These are phyloP conservation scores for Candida dajiaensis DNA, from an alignment of 805 yeast genomes.

Conservation along the genomic window DNA sequence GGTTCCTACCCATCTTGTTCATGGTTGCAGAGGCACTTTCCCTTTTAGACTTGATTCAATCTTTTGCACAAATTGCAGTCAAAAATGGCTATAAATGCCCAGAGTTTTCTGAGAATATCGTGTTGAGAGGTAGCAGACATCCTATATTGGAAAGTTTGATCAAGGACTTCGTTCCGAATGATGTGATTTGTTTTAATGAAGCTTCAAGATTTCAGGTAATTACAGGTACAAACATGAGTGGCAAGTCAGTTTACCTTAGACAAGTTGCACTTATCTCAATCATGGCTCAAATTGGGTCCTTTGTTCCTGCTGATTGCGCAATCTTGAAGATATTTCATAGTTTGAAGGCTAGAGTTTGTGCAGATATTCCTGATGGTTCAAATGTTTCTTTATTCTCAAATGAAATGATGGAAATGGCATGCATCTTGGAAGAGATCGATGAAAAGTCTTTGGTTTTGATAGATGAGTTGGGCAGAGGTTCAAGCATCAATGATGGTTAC, in stretches of 20 bases:
- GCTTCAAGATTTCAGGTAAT: constrained; percentile 40
- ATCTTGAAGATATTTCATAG: constrained; percentile 33
- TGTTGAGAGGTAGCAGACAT: constrained; percentile 32
- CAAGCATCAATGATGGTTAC: constrained; percentile 46
- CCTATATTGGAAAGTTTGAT: constrained; percentile 34
- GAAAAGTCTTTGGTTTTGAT: constrained; percentile 34
- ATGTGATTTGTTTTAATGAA: constrained; percentile 28
- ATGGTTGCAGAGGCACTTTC: constrained; percentile 40
- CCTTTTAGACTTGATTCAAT: constrained; percentile 34
- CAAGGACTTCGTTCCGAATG: constrained; percentile 32
- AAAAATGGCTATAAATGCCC: constrained; percentile 29
- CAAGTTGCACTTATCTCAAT: constrained; percentile 44
- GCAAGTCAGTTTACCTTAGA: constrained; percentile 51
- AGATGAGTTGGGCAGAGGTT: constrained; percentile 54
- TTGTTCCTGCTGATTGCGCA: constrained; percentile 41
- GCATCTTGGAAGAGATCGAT: constrained; percentile 32
- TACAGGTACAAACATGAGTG: constrained; percentile 62
- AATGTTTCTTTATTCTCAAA: constrained; percentile 37
- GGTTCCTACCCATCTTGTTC: constrained; percentile 30
- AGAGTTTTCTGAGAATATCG: constrained; percentile 27
- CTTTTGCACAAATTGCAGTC: constrained; percentile 26
- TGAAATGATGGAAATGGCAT: constrained; percentile 44
- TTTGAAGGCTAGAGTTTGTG: constrained; percentile 33
- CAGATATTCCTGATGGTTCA: constrained; percentile 23
- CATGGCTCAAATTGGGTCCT: constrained; percentile 55